Conservation (phyloP, 306 rosid species). For the Bauhinia variegata region DNA sequence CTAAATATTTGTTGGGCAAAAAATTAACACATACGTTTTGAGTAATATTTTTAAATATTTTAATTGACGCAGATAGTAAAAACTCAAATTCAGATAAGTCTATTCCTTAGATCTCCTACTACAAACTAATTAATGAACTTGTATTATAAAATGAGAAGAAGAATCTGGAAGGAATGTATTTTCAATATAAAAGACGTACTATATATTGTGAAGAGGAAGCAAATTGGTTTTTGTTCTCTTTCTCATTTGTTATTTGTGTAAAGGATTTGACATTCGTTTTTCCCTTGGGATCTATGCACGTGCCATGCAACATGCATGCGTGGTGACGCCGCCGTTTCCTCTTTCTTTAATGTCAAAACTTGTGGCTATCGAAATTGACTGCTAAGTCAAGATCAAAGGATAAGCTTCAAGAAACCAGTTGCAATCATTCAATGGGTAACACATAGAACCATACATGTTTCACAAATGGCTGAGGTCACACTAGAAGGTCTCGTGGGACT, state of each 20-base stretch:
- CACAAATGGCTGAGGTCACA: too few species aligned
- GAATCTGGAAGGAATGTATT: background rate
- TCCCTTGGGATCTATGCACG: constrained; percentile 55
- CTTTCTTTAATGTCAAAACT: constrained; percentile 7
- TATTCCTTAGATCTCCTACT: too few species aligned
- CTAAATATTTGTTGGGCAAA: too few species aligned
- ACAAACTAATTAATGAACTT: background rate
- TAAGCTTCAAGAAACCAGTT: constrained; percentile 25
- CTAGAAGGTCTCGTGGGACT: too few species aligned
- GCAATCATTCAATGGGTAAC: constrained; percentile 29
- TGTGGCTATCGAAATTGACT: too few species aligned
- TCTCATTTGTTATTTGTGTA: constrained; percentile 34
- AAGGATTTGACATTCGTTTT: constrained; percentile 41
- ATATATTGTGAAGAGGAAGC: constrained; percentile 1
- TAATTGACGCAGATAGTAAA: too few species aligned
- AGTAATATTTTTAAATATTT: too few species aligned
- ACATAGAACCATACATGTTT: constrained; percentile 17
- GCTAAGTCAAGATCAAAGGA: background rate
- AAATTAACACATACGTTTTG: too few species aligned
- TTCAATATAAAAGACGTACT: background rate
- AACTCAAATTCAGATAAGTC: too few species aligned
- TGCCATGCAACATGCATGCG: constrained; percentile 64
- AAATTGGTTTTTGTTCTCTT: background rate
- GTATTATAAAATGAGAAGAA: background rate
- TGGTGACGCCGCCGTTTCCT: too few species aligned